These are phyloP conservation scores for Capillidium heterosporum DNA, from an alignment of 371 early-diverging fungal species.

Conservation along the genomic window DNA sequence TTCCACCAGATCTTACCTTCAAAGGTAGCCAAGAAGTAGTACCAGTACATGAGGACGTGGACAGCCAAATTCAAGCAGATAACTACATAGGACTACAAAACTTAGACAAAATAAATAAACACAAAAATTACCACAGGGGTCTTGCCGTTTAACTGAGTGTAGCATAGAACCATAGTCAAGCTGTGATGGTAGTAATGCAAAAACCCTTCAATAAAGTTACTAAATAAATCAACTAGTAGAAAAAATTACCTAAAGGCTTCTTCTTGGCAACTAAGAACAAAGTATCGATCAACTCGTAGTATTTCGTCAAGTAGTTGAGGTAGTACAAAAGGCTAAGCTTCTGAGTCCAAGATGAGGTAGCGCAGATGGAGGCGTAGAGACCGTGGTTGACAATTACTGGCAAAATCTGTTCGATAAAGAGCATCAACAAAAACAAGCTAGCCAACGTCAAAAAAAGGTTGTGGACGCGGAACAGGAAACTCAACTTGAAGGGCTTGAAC, in stretches of 20 bases:
- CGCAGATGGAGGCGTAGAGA: slow-evolving; percentile 47
- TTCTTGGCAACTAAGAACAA: slow-evolving; percentile 49
- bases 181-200: slow-evolving; percentile 77
- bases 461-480: slow-evolving; percentile 46
- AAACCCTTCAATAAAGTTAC: not conserved
- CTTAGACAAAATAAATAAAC: not conserved
- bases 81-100: slow-evolving; percentile 46
- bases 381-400: slow-evolving; percentile 42
- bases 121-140: slow-evolving; percentile 52
- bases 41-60: slow-evolving; percentile 85
- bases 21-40: slow-evolving; percentile 73
- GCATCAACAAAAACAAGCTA: slow-evolving; percentile 36
- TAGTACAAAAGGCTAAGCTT: slow-evolving; percentile 60
- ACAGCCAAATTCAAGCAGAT: slow-evolving; percentile 68
- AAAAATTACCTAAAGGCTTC: slow-evolving; percentile 32
- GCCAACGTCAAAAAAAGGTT: slow-evolving; percentile 48
- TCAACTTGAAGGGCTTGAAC: slow-evolving; percentile 37
- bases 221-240: slow-evolving; percentile 14
- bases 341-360: slow-evolving; percentile 43
- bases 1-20: slow-evolving; percentile 84
- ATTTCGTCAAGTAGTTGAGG: slow-evolving; percentile 72
- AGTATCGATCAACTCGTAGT: slow-evolving; percentile 65
- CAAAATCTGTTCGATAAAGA: slow-evolving; percentile 49
- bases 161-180: slow-evolving; percentile 78
- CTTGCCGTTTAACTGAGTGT: slow-evolving; percentile 55